phyloP scores from a whole-genome alignment of 768 basidiomycete genomes.

The Calocera cornea region DNA sequence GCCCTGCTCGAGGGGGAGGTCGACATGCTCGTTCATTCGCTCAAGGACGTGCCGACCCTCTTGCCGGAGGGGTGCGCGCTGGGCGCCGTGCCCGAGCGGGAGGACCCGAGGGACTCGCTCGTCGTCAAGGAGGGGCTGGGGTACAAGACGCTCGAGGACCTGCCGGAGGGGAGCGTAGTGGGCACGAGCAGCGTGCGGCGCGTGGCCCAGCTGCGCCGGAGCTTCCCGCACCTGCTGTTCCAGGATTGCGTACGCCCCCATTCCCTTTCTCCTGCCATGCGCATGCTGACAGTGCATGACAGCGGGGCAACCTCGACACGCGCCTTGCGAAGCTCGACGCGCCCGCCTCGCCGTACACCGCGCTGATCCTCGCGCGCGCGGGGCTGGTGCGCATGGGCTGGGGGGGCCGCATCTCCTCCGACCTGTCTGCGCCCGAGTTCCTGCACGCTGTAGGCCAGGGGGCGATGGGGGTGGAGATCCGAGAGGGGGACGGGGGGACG shows the following conservation, averaged over 20 bases:
- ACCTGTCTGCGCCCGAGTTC: slow-evolving; percentile 59
- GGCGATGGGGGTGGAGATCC: slow-evolving; percentile 78
- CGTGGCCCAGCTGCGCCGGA: slow-evolving; percentile 75
- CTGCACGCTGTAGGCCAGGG: slow-evolving; percentile 92
- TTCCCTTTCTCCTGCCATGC: neutral
- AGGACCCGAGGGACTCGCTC: slow-evolving; percentile 77
- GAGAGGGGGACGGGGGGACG: slow-evolving; percentile 46
- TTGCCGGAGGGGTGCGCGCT: slow-evolving; percentile 76
- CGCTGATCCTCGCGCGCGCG: slow-evolving; percentile 84
- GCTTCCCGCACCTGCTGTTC: slow-evolving; percentile 63
- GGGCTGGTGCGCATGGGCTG: slow-evolving; percentile 73
- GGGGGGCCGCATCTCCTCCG: slow-evolving; percentile 58
- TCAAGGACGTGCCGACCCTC: slow-evolving; percentile 87
- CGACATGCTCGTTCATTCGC: slow-evolving; percentile 83
- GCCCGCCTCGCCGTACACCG: slow-evolving; percentile 62
- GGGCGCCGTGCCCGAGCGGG: slow-evolving; percentile 71
- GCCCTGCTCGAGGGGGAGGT: slow-evolving; percentile 55
- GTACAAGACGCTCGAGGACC: slow-evolving; percentile 63
- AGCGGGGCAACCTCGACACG: slow-evolving; percentile 90
- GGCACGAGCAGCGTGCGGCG: slow-evolving; percentile 90
- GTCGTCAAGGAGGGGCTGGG: slow-evolving; percentile 62
- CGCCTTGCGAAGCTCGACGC: slow-evolving; percentile 85
- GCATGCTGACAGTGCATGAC: slow-evolving; percentile 9
- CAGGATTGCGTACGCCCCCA: slow-evolving; percentile 71
- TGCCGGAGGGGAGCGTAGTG: slow-evolving; percentile 81